These are phyloP conservation scores for Solanum hybrid DNA, from an alignment of 305 asterid species.

Conservation along the genomic window DNA sequence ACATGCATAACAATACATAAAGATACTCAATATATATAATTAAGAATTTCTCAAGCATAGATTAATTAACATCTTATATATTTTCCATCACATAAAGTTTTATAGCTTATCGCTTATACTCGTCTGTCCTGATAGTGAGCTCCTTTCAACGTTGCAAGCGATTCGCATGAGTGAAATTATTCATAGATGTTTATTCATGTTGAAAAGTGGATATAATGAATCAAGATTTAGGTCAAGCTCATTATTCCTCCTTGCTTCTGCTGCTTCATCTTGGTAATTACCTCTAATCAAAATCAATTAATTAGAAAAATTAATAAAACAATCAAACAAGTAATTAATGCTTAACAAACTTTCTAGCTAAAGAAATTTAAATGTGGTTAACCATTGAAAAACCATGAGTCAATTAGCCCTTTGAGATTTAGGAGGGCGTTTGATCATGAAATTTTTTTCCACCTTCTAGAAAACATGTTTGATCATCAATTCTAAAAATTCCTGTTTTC, in stretches of 20 bases:
- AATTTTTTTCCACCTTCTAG: neutral
- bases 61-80: neutral
- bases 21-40: neutral
- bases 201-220: constrained; percentile 57
- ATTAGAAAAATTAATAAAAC: neutral
- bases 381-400: neutral
- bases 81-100: neutral
- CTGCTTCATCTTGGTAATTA: constrained; percentile 27
- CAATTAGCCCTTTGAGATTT: neutral
- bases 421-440: neutral
- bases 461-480: neutral
- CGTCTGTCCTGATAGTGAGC: neutral
- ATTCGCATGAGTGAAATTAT: neutral
- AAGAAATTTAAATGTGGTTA: neutral
- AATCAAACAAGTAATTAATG: neutral
- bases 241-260: constrained; percentile 44
- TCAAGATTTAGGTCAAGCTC: constrained; percentile 74
- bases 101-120: neutral
- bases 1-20: neutral
- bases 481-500: neutral
- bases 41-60: neutral
- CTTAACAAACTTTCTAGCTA: neutral
- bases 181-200: constrained; percentile 15
- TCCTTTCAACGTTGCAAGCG: neutral
- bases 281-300: constrained; percentile 22